Percentiles rank a stretch among this genome's conserved stretches.
Conservation (phyloP, 208 protist species). For the Lotmaria passim region DNA sequence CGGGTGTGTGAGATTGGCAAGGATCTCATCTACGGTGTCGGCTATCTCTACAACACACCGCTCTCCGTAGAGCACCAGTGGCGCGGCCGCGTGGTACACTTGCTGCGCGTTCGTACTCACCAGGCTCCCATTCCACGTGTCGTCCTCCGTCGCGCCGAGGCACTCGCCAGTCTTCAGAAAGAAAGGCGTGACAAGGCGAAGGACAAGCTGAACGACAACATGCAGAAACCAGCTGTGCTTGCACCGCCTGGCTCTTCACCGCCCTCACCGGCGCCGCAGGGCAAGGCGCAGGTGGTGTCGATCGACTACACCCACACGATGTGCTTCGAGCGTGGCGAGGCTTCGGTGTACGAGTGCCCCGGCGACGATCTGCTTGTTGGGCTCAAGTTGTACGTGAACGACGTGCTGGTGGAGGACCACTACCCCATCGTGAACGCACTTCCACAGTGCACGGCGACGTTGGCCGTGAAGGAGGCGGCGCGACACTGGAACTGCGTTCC, state of each 20-base stretch:
- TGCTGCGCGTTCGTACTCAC: slow-evolving; percentile 36
- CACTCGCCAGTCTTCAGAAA: too few relatives aligned
- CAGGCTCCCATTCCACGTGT: slow-evolving; percentile 29
- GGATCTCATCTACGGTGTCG: slow-evolving; percentile 76
- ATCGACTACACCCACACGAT: slow-evolving; percentile 20
- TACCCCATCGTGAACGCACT: slow-evolving; percentile 53
- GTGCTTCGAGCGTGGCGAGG: slow-evolving; percentile 36
- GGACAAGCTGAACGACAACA: not conserved
- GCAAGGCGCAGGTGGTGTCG: not conserved
- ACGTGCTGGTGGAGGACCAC: slow-evolving; percentile 71
- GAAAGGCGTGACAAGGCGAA: not conserved
- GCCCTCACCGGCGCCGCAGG: not conserved
- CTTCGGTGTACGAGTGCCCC: slow-evolving; percentile 61
- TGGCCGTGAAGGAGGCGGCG: slow-evolving; percentile 59
- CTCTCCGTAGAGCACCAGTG: slow-evolving; percentile 80
- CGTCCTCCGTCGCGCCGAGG: slow-evolving; percentile 27
- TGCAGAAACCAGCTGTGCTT: not conserved
- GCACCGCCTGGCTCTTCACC: not conserved
- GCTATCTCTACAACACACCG: slow-evolving; percentile 69
- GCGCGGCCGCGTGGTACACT: slow-evolving; percentile 61
- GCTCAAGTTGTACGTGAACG: slow-evolving; percentile 67
- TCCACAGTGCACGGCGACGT: slow-evolving; percentile 69
- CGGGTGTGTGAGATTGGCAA: slow-evolving; percentile 56
- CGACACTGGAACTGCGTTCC: slow-evolving; percentile 71
- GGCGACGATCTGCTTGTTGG: slow-evolving; percentile 64